Conservation (phyloP, 495 filamentous ascomycete species). For the Poronia punctata region DNA sequence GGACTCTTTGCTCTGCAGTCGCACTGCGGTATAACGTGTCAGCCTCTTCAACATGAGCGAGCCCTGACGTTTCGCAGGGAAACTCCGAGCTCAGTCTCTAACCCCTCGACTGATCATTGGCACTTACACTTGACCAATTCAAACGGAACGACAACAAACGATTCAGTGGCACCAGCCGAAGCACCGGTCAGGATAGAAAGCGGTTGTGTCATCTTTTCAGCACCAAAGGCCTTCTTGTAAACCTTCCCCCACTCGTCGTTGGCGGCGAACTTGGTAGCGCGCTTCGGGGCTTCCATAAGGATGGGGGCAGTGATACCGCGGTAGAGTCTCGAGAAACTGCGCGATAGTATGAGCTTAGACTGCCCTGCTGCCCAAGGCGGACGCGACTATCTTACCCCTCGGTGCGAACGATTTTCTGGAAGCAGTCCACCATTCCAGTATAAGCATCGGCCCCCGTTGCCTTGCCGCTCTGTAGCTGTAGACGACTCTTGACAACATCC, state of each 20-base stretch:
- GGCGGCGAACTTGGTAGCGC: constrained; percentile 96
- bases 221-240: constrained; percentile 77
- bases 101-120: too few relatives aligned
- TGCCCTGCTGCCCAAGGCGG: too few relatives aligned
- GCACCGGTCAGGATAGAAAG: constrained; percentile 89
- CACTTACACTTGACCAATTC: constrained; percentile 60
- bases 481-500: constrained; percentile 96
- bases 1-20: constrained; percentile 91
- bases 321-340: constrained; percentile 80
- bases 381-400: constrained; percentile 62
- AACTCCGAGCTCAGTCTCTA: too few relatives aligned
- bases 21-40: constrained; percentile 42
- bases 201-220: constrained; percentile 78
- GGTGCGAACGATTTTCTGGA: constrained; percentile 88
- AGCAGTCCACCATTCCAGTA: constrained; percentile 96
- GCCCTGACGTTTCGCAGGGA: too few relatives aligned
- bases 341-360: constrained; percentile 9
- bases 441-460: constrained; percentile 69
- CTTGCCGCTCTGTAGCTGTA: constrained; percentile 80
- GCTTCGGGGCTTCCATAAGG: constrained; percentile 97
- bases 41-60: background rate
- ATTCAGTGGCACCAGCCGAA: constrained; percentile 88
- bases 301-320: constrained; percentile 94
- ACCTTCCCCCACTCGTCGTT: constrained; percentile 96
- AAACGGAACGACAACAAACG: constrained; percentile 91